Evolutionary conservation across 106 monocot genomes (phyloP).

Genomic region (Hemerocallis citrina): DNA sequence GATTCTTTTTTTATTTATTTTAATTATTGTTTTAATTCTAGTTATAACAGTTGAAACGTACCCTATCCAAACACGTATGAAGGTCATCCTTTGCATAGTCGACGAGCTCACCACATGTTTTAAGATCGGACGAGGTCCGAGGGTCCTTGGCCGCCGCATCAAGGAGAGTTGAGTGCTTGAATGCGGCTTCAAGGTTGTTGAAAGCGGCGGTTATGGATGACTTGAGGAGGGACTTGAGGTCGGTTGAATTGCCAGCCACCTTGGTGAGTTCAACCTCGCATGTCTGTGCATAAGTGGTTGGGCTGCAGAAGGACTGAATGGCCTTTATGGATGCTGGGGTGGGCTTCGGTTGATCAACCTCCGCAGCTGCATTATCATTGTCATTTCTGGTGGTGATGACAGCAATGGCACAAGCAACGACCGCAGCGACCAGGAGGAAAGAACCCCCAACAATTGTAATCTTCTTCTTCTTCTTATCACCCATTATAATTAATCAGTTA

Average conservation of each 20-base stretch:
- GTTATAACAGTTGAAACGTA: constrained; percentile 19
- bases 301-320: constrained; percentile 23
- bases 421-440: constrained; percentile 14
- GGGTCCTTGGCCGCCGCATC: constrained; percentile 17
- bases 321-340: constrained; percentile 16
- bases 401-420: constrained; percentile 10
- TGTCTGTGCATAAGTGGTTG: constrained; percentile 25
- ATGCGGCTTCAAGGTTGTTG: constrained; percentile 11
- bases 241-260: constrained; percentile 17
- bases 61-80: constrained; percentile 19
- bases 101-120: constrained; percentile 32
- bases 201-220: constrained; percentile 19
- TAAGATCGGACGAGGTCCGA: constrained; percentile 23
- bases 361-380: not conserved
- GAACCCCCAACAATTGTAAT: constrained; percentile 15
- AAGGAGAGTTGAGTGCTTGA: constrained; percentile 13
- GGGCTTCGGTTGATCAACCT: not conserved
- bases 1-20: too few species aligned
- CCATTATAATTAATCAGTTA: too few species aligned
- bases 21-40: too few species aligned
- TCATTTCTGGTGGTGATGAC: not conserved
- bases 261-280: constrained; percentile 17
- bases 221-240: constrained; percentile 22
- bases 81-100: constrained; percentile 39
- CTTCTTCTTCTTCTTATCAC: not conserved